Evolutionary conservation across 208 protist genomes (phyloP), one percentile per base, ranked within the genome.

Genomic region (Porcisia deanei): DNA sequence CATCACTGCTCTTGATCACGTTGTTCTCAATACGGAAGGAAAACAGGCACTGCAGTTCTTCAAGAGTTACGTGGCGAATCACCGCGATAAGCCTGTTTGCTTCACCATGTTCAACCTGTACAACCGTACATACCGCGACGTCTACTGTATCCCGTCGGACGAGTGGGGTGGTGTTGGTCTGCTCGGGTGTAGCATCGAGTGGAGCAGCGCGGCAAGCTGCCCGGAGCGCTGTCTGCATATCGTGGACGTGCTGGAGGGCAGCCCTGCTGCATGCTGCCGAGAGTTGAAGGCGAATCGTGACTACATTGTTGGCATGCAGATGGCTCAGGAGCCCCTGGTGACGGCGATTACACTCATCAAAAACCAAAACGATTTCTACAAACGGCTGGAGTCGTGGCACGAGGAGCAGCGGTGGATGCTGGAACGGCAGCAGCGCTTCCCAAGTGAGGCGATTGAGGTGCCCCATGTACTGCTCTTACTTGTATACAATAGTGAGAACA

Each of bases 271-370:
- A 18, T 58, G 39, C 30, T 88, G 82, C 57, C 68, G 81, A 2
- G 85, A 89, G 34, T 69, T 98, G 12, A 14, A 77, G 18, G 83
- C 81, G 22, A 80, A 87, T 20, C 79, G 88, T 14, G 93, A 96
- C 58, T 95, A 94, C 81, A 88, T 98, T 41, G 85, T 98, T 71
- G 94, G 94, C 49, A 94, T 97, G 88, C 92, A 96, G 84, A 82
- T 72, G 7, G 66, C 84, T 2, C 75, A 91, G 61, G 87, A 92
- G 66, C 83, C 85, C 16, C 59, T 12, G 5, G 47, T 52, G 47
- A 52, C 47, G 10, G 47, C 87, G 34, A 89, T 94, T 30, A 88
- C 91, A 20, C 73, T 96, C 54, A 75, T 98, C 30, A 75, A 86
- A 47, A 77, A 83, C 55, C 79, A 90, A 59, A 80, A 88, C 34